Percentiles rank a stretch among this genome's conserved stretches.
Evolutionary conservation across 345 rosid genomes (phyloP).

Genomic region (Syzygium aqueum): DNA sequence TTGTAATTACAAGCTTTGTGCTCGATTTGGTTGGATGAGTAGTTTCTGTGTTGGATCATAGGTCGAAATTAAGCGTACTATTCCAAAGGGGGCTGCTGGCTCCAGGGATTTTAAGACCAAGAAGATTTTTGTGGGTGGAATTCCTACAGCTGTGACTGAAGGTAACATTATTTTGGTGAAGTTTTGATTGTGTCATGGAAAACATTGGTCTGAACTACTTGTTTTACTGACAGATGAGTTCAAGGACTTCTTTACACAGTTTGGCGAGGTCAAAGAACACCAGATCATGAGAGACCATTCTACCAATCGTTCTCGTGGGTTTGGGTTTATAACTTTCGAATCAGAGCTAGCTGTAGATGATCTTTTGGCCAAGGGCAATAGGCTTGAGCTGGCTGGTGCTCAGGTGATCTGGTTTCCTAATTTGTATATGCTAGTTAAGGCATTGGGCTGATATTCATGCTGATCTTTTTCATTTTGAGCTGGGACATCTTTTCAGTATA

Average conservation of each 20-base stretch:
- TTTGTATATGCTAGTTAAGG: not conserved
- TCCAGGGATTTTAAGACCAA: slow-evolving; percentile 80
- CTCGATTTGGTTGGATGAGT: not conserved
- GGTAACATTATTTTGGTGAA: slow-evolving; percentile 22
- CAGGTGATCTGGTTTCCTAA: slow-evolving; percentile 27
- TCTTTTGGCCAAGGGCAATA: slow-evolving; percentile 58
- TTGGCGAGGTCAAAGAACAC: slow-evolving; percentile 66
- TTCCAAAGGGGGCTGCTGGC: slow-evolving; percentile 75
- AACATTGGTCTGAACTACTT: not conserved
- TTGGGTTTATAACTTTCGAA: slow-evolving; percentile 67
- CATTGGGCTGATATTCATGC: not conserved
- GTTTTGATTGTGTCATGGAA: not conserved
- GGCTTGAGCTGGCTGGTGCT: slow-evolving; percentile 52
- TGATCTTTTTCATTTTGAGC: not conserved
- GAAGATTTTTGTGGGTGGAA: slow-evolving; percentile 97
- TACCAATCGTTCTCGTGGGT: slow-evolving; percentile 76
- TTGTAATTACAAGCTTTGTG: not conserved
- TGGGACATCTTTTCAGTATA: not conserved
- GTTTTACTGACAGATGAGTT: slow-evolving; percentile 44
- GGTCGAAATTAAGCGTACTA: slow-evolving; percentile 94
- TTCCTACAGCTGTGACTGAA: slow-evolving; percentile 74
- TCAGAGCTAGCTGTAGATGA: slow-evolving; percentile 64
- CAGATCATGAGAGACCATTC: slow-evolving; percentile 67
- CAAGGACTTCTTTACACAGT: slow-evolving; percentile 61
- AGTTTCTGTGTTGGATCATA: slow-evolving; percentile 10